phyloP scores from a whole-genome alignment of 2,329 filamentous ascomycete genomes.

The Pseudonectria buxi region DNA sequence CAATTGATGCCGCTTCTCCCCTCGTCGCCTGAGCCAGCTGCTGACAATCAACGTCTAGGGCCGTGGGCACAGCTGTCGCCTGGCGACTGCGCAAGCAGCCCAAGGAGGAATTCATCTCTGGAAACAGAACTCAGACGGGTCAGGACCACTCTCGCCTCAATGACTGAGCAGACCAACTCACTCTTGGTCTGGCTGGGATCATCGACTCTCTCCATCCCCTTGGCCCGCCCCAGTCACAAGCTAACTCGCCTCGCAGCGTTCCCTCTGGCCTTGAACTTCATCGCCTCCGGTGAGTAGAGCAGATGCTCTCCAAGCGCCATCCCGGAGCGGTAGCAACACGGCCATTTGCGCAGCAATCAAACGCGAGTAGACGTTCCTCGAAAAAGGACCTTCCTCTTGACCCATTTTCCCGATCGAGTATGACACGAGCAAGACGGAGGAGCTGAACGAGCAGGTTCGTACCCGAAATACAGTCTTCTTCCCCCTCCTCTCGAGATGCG shows the following conservation, averaged over 20 bases:
- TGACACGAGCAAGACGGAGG: conserved; percentile 9
- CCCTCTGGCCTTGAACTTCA: conserved; percentile 80
- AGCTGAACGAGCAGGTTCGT: conserved; percentile 36
- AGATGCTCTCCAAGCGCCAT: conserved; percentile 20
- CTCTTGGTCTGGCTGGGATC: not conserved
- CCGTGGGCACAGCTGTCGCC: conserved; percentile 55
- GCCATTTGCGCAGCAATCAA: conserved; percentile 6
- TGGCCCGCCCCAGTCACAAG: not conserved
- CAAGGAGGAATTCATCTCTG: conserved; percentile 65
- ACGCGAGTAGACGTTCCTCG: conserved; percentile 4
- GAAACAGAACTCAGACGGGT: conserved; percentile 82
- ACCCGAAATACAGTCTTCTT: conserved; percentile 34
- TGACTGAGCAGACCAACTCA: conserved; percentile 3
- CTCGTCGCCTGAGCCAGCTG: not conserved
- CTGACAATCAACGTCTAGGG: conserved; percentile 34
- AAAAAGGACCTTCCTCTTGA: not conserved
- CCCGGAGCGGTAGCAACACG: conserved; percentile 57
- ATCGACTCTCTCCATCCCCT: conserved; percentile 1
- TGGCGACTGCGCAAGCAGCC: conserved; percentile 56
- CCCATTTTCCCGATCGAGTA: conserved; percentile 11
- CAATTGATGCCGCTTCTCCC: not conserved
- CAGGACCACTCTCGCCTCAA: conserved; percentile 29
- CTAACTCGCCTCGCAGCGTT: conserved; percentile 50
- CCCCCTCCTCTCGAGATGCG: conserved; percentile 19
- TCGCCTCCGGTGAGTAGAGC: conserved; percentile 79